Evolutionary conservation across 139 green algal genomes (phyloP).

Genomic region (Coccomyxa sp.): DNA sequence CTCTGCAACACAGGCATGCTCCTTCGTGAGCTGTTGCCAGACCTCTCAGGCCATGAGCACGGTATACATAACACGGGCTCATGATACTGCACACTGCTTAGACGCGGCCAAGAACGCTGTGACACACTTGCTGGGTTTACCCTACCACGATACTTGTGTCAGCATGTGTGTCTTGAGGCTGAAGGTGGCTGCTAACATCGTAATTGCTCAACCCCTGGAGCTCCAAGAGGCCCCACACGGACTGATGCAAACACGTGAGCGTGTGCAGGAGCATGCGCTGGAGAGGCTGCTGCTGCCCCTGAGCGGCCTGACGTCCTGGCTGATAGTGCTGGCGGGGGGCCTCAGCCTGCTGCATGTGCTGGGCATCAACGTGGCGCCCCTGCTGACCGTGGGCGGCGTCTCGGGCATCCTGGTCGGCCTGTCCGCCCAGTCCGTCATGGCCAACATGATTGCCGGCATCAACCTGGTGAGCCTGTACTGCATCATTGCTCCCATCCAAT

Average conservation of each 20-base stretch:
- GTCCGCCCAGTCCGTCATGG: slow-evolving; percentile 32
- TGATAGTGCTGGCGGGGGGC: slow-evolving; percentile 16
- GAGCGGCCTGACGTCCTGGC: slow-evolving; percentile 23
- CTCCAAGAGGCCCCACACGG: no score
- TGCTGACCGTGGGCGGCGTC: slow-evolving; percentile 38
- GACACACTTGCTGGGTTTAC: no score
- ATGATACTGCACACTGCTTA: no score
- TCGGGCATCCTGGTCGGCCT: slow-evolving; percentile 28
- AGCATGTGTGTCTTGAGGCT: no score
- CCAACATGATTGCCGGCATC: slow-evolving; percentile 44
- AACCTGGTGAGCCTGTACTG: slow-evolving; percentile 36
- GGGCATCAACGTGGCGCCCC: slow-evolving; percentile 36
- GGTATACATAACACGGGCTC: no score
- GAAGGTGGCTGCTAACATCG: no score
- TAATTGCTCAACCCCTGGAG: no score
- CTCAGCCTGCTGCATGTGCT: slow-evolving; percentile 22
- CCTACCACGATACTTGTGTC: no score
- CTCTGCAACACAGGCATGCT: background rate
- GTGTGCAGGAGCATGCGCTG: slow-evolving; percentile 18
- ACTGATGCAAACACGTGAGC: no score
- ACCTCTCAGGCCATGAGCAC: no score
- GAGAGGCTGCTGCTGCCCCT: slow-evolving; percentile 26
- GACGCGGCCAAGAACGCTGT: no score
- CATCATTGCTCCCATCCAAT: slow-evolving; percentile 1
- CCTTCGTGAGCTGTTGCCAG: no score